Evolutionary conservation across 371 early-diverging fungal species (phyloP), one percentile per base, ranked within the genome.

Genomic region (Capniomyces stellatus): DNA sequence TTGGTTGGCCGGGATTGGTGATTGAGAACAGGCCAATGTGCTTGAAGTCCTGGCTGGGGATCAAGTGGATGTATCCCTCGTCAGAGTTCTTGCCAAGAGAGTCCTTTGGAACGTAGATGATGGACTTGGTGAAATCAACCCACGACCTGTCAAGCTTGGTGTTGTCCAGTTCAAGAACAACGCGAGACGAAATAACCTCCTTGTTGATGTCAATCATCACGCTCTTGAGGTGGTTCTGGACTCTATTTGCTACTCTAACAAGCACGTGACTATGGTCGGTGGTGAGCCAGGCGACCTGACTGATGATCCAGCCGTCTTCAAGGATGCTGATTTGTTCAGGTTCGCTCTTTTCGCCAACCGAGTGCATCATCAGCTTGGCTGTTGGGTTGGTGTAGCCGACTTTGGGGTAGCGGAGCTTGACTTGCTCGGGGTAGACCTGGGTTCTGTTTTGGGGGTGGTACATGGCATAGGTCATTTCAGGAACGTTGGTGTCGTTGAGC

Each of bases 351-450:
- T 54, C 54, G 53, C 70, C 53, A 24, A 65, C 46, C 53, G 61
- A 69, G 66, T 79, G 69, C 46, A 92, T 54, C 58, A 83, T 78
- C 25, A 93, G 69, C 1, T 82, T 75, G 1, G 77, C 92, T 1
- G 69, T 64, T 10, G 96, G 96, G 57, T 92, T 93, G 3, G 81
- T 80, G 1, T 77, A 70, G 1, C 94, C 96, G 13, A 89, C 75
- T 73, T 92, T 91, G 6, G 93, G 95, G 59, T 92, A 94, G 59
- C 81, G 84, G 56, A 91, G 72, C 35, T 62, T 62, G 25, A 86
- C 56, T 25, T 79, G 77, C 18, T 74, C 72, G 0, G 91, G 88
- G 64, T 92, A 92, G 13, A 75, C 55, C 18, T 61, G 56, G 54
- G 58, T 63, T 39, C 29, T 23, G 53, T 72, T 64, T 4, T 55